These are phyloP conservation scores for Aegilops sharonensis DNA, from an alignment of 176 grass and related monocot species.

Conservation along the genomic window DNA sequence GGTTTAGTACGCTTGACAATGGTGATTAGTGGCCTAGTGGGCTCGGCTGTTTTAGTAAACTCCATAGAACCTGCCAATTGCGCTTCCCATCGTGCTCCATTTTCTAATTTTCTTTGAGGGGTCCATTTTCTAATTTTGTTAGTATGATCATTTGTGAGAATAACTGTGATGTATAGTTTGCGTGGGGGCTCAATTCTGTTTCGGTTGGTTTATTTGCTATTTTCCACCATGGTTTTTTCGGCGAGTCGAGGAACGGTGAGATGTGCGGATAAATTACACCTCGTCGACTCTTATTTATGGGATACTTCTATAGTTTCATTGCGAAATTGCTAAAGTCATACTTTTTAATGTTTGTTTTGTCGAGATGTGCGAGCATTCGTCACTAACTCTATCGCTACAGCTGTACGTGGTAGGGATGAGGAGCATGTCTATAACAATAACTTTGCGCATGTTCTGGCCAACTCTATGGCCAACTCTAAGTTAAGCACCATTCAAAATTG, in stretches of 20 bases:
- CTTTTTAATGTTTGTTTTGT: not conserved
- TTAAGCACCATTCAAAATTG: too few species aligned
- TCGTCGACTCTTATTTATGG: not conserved
- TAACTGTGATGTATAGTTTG: not conserved
- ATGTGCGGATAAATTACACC: not conserved
- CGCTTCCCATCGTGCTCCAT: not conserved
- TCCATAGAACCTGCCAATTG: not conserved
- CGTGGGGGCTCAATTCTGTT: not conserved
- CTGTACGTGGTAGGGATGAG: not conserved
- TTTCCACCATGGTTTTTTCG: not conserved
- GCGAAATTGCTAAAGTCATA: not conserved
- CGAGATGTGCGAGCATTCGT: not conserved
- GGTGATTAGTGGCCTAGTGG: not conserved
- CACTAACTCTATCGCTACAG: not conserved
- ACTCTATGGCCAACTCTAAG: not conserved
- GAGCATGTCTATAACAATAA: not conserved
- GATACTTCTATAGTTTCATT: not conserved
- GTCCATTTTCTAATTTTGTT: not conserved
- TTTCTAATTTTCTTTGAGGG: not conserved
- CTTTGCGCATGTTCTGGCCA: not conserved
- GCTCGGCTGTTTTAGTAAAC: not conserved
- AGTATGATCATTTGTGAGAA: not conserved
- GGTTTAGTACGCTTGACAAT: not conserved
- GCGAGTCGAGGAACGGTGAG: not conserved
- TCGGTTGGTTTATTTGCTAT: not conserved